phyloP scores from a whole-genome alignment of 1,284 basidiomycete species.

The Sphagnurus paluster region DNA sequence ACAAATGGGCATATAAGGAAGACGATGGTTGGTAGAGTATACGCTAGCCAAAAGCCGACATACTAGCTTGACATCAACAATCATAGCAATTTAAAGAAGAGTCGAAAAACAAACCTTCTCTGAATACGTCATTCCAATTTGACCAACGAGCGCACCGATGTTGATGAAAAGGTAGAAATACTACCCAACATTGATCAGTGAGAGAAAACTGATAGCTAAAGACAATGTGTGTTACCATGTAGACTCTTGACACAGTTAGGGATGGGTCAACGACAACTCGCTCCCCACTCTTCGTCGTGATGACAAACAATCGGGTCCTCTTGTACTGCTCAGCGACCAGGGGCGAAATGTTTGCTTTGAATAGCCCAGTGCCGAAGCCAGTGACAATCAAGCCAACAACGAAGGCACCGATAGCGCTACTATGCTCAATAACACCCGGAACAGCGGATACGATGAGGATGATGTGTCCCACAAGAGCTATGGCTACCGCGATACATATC shows the following conservation, averaged over 20 bases:
- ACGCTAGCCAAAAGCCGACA: conserved; percentile 74
- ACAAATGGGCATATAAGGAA: conserved; percentile 74
- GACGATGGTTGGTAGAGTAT: conserved; percentile 64
- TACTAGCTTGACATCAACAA: conserved; percentile 33
- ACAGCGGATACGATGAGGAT: conserved; percentile 74
- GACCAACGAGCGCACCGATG: conserved; percentile 71
- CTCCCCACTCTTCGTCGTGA: conserved; percentile 61
- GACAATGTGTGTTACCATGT: too few relatives aligned
- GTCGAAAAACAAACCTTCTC: conserved; percentile 62
- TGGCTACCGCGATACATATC: conserved; percentile 52
- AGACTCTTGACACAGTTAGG: conserved; percentile 69
- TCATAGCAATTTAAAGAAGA: too few relatives aligned
- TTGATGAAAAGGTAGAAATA: conserved; percentile 84
- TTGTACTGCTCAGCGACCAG: conserved; percentile 68
- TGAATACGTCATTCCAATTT: conserved; percentile 70
- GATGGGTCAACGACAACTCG: conserved; percentile 81
- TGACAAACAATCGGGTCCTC: conserved; percentile 55
- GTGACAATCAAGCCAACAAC: conserved; percentile 68
- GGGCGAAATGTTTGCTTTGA: conserved; percentile 51
- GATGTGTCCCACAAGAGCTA: conserved; percentile 69
- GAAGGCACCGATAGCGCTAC: conserved; percentile 63
- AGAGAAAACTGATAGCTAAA: too few relatives aligned
- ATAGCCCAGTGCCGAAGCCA: conserved; percentile 40
- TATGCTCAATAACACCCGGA: conserved; percentile 67
- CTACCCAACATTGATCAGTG: too few relatives aligned